Base-by-base conservation (phyloP, 2,329 filamentous ascomycete species). In the Dothiorella sarmentorum region DNA sequence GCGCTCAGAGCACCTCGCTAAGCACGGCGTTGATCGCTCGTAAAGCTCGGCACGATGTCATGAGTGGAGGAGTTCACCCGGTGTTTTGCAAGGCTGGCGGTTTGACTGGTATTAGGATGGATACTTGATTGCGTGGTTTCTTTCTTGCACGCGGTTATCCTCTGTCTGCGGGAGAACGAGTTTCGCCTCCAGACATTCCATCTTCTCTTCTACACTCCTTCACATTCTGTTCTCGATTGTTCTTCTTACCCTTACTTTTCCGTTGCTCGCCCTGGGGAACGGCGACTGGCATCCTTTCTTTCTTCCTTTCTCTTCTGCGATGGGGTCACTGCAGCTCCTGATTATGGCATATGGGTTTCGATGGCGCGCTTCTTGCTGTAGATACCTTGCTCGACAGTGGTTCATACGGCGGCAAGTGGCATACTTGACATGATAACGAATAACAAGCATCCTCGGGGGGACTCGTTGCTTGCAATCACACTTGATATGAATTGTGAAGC, bases 341-440 rank as follows among this genome's bases (percentile, higher is more conserved):
- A 58, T 58, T 49, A 11, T 10, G 43, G 55, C 55, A 58, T 58
- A 15, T 45, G 55, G 55, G 42, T 58, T 47, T 37, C 40, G 40
- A 35, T 24, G 42, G 49, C 24, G 33, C 24, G 49, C 49, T 40
- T 40, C 35, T 53, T 13, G 49, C 49, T 53, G 49, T 53, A 53
- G 49, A 53, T 53, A 53, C 15, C 49, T 53, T 11, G n/a, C n/a
- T n/a, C n/a, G 22, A 53, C 17, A 20, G 35, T 27, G 49, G 49
- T 53, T 52, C 22, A 52, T 52, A 52, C 47, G 31, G 47, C 47
- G 31, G 35, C 47, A 38, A 52, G 33, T 38, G 20, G 47, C 33
- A 53, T 40, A 31, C 24, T 26, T 20, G n/a, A 37, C 13, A 51
- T 53, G 49, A 53, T 53, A 13, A 53, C 35, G 49, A 53, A 53